Conservation (phyloP, 169 alveolate genomes). For the Cryptosporidium baileyi region DNA sequence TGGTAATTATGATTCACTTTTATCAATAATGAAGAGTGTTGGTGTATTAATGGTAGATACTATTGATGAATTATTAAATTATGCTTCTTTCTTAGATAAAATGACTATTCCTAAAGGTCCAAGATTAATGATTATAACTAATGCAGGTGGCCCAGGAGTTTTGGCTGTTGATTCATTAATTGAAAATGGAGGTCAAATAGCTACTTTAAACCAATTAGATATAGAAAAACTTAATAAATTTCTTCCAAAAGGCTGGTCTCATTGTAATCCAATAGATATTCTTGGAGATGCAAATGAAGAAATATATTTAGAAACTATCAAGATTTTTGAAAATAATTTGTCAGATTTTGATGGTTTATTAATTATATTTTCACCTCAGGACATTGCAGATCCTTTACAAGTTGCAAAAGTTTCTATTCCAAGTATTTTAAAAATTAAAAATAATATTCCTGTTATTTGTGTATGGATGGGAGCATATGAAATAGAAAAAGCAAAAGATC, state of each 20-base stretch:
- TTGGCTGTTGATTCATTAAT: conserved; percentile 78
- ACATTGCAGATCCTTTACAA: conserved; percentile 73
- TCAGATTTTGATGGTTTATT: conserved; percentile 75
- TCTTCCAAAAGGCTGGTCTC: conserved; percentile 80
- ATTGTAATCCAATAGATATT: conserved; percentile 82
- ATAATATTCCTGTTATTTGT: conserved; percentile 23
- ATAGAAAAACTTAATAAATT: conserved; percentile 72
- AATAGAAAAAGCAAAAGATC: conserved; percentile 74
- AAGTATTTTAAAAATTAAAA: conserved; percentile 69
- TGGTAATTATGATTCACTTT: conserved; percentile 79
- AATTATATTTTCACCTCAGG: conserved; percentile 81
- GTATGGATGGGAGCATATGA: conserved; percentile 80
- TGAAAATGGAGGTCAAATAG: conserved; percentile 73
- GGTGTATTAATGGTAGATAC: conserved; percentile 79
- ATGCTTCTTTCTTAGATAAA: conserved; percentile 72
- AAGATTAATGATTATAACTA: conserved; percentile 78
- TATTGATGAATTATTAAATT: conserved; percentile 79
- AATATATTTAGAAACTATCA: conserved; percentile 77
- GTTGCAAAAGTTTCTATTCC: conserved; percentile 70
- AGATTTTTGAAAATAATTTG: too few species aligned
- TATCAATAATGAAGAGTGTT: conserved; percentile 78
- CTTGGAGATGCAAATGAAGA: conserved; percentile 83
- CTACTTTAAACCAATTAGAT: conserved; percentile 70
- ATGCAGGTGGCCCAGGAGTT: conserved; percentile 86
- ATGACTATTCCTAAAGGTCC: conserved; percentile 77